Conservation (phyloP, 1,139 yeast species). For the Saccharomyces uvarum region DNA sequence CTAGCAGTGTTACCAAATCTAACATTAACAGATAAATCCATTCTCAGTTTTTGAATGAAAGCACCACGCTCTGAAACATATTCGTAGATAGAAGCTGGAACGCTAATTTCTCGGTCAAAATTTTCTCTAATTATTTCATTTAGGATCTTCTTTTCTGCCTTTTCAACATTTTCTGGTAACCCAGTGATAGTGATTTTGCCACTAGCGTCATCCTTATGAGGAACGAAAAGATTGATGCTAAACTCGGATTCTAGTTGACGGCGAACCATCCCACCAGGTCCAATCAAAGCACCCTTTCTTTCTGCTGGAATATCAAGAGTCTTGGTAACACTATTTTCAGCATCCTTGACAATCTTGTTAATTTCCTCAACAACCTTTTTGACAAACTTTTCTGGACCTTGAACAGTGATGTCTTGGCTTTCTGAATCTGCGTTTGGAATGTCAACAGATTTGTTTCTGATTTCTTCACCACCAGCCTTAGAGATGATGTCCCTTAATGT, state of each 20-base stretch:
- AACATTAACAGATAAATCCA: constrained; percentile 51
- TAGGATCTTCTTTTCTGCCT: constrained; percentile 47
- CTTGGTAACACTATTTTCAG: constrained; percentile 55
- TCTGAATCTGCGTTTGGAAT: constrained; percentile 69
- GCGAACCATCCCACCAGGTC: constrained; percentile 73
- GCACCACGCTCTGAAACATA: constrained; percentile 65
- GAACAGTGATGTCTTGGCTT: constrained; percentile 53
- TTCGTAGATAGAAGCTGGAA: constrained; percentile 54
- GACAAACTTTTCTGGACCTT: constrained; percentile 74
- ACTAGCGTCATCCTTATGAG: constrained; percentile 46
- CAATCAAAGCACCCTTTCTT: constrained; percentile 71
- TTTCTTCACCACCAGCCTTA: constrained; percentile 66
- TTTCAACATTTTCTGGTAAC: constrained; percentile 52
- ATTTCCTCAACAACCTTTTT: constrained; percentile 60
- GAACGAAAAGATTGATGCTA: constrained; percentile 58
- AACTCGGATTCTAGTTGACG: constrained; percentile 65
- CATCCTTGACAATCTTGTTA: constrained; percentile 53
- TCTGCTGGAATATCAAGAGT: constrained; percentile 60
- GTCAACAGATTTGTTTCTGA: constrained; percentile 51
- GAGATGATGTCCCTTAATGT: constrained; percentile 66
- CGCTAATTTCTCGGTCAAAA: constrained; percentile 40
- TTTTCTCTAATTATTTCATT: constrained; percentile 43
- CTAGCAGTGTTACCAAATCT: constrained; percentile 49
- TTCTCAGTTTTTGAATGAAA: constrained; percentile 49
- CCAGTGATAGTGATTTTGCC: constrained; percentile 46